Evolutionary conservation across 495 filamentous ascomycete genomes (phyloP).

Genomic region (Xylaria telfairii): DNA sequence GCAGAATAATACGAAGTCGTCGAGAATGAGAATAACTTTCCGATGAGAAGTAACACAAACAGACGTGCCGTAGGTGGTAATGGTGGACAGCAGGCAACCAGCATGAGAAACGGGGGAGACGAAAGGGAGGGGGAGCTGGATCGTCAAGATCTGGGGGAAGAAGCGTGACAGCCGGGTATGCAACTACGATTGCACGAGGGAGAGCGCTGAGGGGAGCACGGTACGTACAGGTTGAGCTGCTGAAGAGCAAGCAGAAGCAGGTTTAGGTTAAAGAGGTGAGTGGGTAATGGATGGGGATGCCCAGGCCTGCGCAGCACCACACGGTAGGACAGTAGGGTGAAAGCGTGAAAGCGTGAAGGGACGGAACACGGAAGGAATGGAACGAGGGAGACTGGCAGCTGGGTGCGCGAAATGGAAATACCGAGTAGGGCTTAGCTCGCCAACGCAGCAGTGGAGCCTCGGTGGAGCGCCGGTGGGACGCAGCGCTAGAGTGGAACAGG

Average conservation of each 20-base stretch:
- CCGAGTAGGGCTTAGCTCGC: conserved; percentile 29
- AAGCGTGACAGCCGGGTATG: conserved; percentile 27
- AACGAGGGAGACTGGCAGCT: conserved; percentile 14
- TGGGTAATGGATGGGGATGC: conserved; percentile 14
- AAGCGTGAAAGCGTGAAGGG: conserved; percentile 4
- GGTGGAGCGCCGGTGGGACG: conserved; percentile 25
- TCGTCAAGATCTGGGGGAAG: conserved; percentile 29
- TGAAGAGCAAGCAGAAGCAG: conserved; percentile 9
- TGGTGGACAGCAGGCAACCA: conserved; percentile 13
- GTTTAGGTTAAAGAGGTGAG: conserved; percentile 13
- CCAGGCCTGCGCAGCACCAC: neutral
- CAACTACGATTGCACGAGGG: conserved; percentile 17
- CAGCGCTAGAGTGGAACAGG: conserved; percentile 33
- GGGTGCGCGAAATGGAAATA: neutral
- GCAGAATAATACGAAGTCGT: conserved; percentile 2
- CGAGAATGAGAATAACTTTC: neutral
- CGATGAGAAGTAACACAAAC: conserved; percentile 15
- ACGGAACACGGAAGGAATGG: conserved; percentile 6
- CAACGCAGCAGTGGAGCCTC: conserved; percentile 41
- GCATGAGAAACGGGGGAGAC: conserved; percentile 17
- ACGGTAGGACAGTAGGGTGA: neutral
- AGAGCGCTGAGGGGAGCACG: neutral
- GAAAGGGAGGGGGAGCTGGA: conserved; percentile 28
- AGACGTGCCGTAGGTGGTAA: conserved; percentile 8
- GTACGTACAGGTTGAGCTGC: conserved; percentile 14